Evolutionary conservation across 495 filamentous ascomycete species (phyloP), one percentile per base, ranked within the genome.

Genomic region (Aspergillus nanangensis): DNA sequence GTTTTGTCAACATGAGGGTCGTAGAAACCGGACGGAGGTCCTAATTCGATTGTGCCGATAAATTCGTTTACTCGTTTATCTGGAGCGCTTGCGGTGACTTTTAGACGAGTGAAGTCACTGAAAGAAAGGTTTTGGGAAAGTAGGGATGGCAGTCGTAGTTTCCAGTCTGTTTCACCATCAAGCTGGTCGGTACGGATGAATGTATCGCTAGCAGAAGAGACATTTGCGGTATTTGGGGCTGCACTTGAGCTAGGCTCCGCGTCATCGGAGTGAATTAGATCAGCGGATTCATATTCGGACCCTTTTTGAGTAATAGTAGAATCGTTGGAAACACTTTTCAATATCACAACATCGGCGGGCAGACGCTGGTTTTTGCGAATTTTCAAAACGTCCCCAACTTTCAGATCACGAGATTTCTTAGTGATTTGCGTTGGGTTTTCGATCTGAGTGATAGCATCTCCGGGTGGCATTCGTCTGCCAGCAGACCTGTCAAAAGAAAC

Each of bases 161-260:
- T 99, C 94, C 94, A 99, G 56, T 99, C 94, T 7, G 94, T 99
- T 66, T 99, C 94, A 45, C 94, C 94, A 54, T 99, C 94, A 8
- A 99, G 77, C 60, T 99, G 94, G 62, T 99, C 94, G 2, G 94
- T 99, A 33, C 92, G 80, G 51, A 99, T 96, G 51, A 99, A 99
- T 1, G 94, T 88, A 58, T 99, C 94, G 25, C 90, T 90, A 15
- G 78, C 72, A 17, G 63, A 59, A 13, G 57, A 58, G 24, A 10
- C 11, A 47, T 54, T 45, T 3, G 43, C 45, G 14, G 52, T 32
- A 37, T 45, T 50, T 10, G 45, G 44, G 10, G 34, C 47, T 20
- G 34, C 21, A 42, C 40, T 51, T 5, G 49, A 24, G 9, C 45
- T 38, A 21, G 47, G 32, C 3, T 56, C 50, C 5, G 33, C 50